A percentile compares a stretch with the other conserved stretches of the same genome.
Evolutionary conservation across 441 rosid species (phyloP).

Genomic region (Populus hybrid): DNA sequence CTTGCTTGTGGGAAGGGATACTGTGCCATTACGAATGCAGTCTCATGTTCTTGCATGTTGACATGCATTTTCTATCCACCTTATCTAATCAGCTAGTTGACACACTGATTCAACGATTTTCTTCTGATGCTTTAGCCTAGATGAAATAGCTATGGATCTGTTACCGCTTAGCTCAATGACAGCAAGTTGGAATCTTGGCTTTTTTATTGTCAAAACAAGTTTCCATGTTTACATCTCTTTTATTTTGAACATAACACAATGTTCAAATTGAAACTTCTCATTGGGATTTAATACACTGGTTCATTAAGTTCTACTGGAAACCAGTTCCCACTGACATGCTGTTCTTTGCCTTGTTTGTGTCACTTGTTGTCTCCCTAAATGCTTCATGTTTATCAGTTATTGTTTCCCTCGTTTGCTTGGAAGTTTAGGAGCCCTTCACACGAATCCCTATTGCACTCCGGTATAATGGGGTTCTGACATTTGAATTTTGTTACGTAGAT

Average conservation of each 20-base stretch:
- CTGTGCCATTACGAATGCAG: no score
- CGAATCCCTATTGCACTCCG: background rate
- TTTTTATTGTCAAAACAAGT: background rate
- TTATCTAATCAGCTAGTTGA: background rate
- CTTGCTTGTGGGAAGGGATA: background rate
- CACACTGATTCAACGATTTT: background rate
- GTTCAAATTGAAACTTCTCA: background rate
- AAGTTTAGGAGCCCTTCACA: background rate
- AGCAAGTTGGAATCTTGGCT: background rate
- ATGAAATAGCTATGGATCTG: background rate
- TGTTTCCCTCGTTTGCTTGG: background rate
- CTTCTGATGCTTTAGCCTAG: background rate
- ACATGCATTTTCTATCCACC: background rate
- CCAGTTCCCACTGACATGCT: background rate
- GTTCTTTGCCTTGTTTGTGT: background rate
- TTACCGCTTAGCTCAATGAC: background rate
- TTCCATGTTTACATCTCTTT: background rate
- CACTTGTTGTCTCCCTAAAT: background rate
- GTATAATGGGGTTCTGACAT: slow-evolving; percentile 41
- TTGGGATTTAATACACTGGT: background rate
- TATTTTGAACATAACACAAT: background rate
- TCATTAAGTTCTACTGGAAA: background rate
- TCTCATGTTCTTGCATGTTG: background rate
- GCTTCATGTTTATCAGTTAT: background rate
- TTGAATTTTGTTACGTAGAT: slow-evolving; percentile 36